Base-by-base conservation (phyloP, 306 rosid species). In the Ceratonia siliqua region DNA sequence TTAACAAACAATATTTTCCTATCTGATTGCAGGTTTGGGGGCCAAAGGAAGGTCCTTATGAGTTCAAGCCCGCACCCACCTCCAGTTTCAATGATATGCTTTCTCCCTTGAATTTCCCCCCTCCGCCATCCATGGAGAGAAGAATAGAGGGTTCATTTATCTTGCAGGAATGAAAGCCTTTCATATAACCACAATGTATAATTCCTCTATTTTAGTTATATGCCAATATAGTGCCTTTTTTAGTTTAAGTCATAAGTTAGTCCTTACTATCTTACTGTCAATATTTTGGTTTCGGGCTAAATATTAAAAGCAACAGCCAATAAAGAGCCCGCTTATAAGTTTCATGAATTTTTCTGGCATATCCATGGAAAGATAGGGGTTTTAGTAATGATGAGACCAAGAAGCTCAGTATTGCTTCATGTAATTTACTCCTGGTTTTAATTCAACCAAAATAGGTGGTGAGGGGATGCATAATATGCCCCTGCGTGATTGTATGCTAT, bases 141-240 rank as follows among this genome's bases (percentile, higher is more conserved):
- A 80, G 88, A 79, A 89, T 85, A 62, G 88, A 89, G 87, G 94
- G 91, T 42, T 87, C 91, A 63, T 87, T 89, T 69, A 83, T 85
- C 21, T 79, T 89, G 85, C 85, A 82, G 74, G 90, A 86, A 73
- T 82, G 67, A 75, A 80, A 39, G 36, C 42, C 8, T 72, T 69
- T 28, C 38, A 20, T 69, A 35, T 39, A 41, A 53, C 68, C 48
- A 58, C 42, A 18, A 6, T 22, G 28, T 79, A 73, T 85, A 82
- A 52, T 66, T 77, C 63, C 52, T 25, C 32, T 9, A 41, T 18
- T 21, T 15, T 33, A 35, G 10, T 55, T 20, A 6, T 12, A 35
- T 61, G 57, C n/a, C 30, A 24, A 28, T 28, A 46, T 30, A 11
- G 27, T 67, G 21, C 48, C 49, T 62, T 5, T 62, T 62, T 8